Conservation (phyloP, 2,329 filamentous ascomycete species). For the Bimuria novae-zelandiae region DNA sequence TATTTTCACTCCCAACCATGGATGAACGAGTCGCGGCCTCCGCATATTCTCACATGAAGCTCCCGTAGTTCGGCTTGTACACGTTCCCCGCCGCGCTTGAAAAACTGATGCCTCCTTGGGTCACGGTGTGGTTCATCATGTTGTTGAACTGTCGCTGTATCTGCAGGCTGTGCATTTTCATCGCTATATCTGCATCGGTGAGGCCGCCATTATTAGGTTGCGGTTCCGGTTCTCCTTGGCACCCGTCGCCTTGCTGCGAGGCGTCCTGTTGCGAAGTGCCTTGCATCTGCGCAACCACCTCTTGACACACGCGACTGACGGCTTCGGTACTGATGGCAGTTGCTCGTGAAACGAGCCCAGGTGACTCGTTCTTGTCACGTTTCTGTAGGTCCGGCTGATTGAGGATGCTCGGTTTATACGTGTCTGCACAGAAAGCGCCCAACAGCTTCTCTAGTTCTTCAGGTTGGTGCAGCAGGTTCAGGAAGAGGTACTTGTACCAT, state of each 20-base stretch:
- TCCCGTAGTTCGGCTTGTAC: slow-evolving; percentile 16
- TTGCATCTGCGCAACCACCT: slow-evolving; percentile 34
- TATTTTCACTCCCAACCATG: neutral
- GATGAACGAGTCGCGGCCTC: neutral
- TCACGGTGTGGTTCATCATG: slow-evolving; percentile 21
- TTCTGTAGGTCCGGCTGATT: slow-evolving; percentile 40
- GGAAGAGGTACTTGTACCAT: slow-evolving; percentile 44
- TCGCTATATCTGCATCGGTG: slow-evolving; percentile 19
- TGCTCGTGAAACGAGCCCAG: slow-evolving; percentile 30
- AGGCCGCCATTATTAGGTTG: slow-evolving; percentile 5
- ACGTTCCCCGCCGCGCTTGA: slow-evolving; percentile 12
- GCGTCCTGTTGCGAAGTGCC: slow-evolving; percentile 8
- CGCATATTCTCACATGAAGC: slow-evolving; percentile 6
- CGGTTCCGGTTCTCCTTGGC: neutral
- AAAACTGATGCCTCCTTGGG: slow-evolving; percentile 16
- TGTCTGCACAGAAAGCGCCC: slow-evolving; percentile 33
- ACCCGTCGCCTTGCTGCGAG: neutral
- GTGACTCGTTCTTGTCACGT: slow-evolving; percentile 29
- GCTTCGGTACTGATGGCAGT: slow-evolving; percentile 28
- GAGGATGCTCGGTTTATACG: slow-evolving; percentile 36
- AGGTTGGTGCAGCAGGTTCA: slow-evolving; percentile 34
- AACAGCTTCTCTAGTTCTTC: slow-evolving; percentile 35
- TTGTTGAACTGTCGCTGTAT: slow-evolving; percentile 23
- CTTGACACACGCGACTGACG: slow-evolving; percentile 35
- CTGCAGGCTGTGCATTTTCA: slow-evolving; percentile 24